Evolutionary conservation across 1,139 yeast genomes (phyloP), one percentile per base, ranked within the genome.

Genomic region (Scheffersomyces cryptocercus): DNA sequence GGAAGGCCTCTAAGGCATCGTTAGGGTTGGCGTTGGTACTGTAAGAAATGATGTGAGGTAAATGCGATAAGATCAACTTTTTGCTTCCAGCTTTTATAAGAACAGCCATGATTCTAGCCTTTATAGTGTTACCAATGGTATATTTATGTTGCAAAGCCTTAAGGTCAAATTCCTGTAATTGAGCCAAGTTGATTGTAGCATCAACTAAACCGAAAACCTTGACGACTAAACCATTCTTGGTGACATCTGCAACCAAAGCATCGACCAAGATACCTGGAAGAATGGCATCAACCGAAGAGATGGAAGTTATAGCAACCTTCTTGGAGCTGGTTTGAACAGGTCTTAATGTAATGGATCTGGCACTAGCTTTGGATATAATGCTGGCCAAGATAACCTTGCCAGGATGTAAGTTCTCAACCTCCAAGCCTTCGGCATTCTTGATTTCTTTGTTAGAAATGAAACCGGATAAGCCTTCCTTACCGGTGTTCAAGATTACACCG

Each of bases 251-350:
- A 30, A 91, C 79, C 33, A 85, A 67, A 5, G 91, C 88, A 49
- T 88, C 89, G 4, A 91, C 89, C 14, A 85, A 59, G 50, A 83
- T 78, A 55, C 99, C 99, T 1, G 99, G 96, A 36, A 86, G 78
- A 31, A 91, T 76, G 3, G 96, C 80, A 53, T 88, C 95, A 20
- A 88, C 70, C 4, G 93, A 81, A 1, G 88, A 73, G 30, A 88
- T 81, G 4, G 85, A 67, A 11, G 81, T 56, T 7, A 85, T 67
- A 15, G 75, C 59, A 4, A 73, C 62, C 51, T 74, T 73, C 54
- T 82, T 79, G 30, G 64, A 49, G 12, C 52, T 47, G 12, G 58
- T 48, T 33, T 58, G 53, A 11, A 54, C 67, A 44, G 70, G 80
- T 51, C 78, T 82, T 50, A 85, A 78, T 20, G 82, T 81, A 29